Base-by-base conservation (phyloP, 2,329 filamentous ascomycete genomes). In the Colletotrichum sp. region DNA sequence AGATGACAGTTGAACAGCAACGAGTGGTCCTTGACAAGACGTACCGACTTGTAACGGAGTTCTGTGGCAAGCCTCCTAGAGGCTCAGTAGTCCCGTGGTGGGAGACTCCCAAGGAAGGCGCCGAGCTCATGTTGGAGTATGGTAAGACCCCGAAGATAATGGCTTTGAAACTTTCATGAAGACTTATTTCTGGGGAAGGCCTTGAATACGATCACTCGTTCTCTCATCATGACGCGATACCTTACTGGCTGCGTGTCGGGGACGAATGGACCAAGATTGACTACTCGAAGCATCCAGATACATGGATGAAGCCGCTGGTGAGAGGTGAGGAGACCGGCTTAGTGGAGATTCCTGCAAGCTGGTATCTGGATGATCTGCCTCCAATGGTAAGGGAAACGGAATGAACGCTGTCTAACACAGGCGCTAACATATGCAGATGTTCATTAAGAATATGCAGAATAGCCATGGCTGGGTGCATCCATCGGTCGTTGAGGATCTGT, bases 1-100 rank as follows among this genome's bases (percentile, higher is more conserved):
- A 92, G 73, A 95, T 95, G 93, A 93, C 89, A 0, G 81, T 94
- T 2, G 93, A 95, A 81, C 94, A 96, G 85, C 94, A 96, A 82
- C 89, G 89, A 10, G 93, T 94, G 72, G 93, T 96, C 18, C 89
- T 96, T 6, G 92, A 94, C 80, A 94, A 95, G 83, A 95, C 93
- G 28, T 95, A 92, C 81, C 89, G 89, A 55, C 88, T 95, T 83
- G 88, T 95, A 30, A 95, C 92, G 0, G 91, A 93, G 0, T 94
- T 96, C 13, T 66, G 80, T 79, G 90, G 90, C 55, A 95, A 95
- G 84, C 92, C 92, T 0, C 94, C 94, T 0, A 87, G 93, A 1
- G 94, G 94, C 2, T 93, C 90, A 57, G 93, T 95, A 0, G 94
- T 93, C 1, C 94, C 94, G 0, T 96, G 85, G 88, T 95, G 93